Evolutionary conservation across 2,329 filamentous ascomycete genomes (phyloP).

Genomic region (Aspergillus intermedius): DNA sequence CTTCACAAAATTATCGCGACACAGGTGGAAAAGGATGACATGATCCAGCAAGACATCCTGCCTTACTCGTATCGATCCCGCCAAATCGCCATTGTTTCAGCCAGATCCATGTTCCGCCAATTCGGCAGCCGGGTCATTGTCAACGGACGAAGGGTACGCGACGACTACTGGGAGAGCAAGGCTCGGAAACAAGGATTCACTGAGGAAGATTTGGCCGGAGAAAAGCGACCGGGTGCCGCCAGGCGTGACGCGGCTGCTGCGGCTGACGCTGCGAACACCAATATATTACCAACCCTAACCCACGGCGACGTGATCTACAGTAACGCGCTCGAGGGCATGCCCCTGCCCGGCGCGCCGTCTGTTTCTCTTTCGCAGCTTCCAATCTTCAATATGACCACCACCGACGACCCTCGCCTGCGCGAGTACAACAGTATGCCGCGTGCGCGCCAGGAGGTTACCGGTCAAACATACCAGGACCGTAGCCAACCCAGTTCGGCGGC

Average conservation of each 20-base stretch:
- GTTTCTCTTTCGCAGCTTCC: constrained; percentile 67
- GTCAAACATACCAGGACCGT: constrained; percentile 80
- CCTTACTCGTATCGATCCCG: constrained; percentile 97
- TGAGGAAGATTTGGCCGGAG: constrained; percentile 88
- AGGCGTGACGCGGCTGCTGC: constrained; percentile 79
- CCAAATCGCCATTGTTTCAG: constrained; percentile 96
- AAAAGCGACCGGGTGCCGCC: constrained; percentile 87
- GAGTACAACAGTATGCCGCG: constrained; percentile 80
- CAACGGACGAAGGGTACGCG: constrained; percentile 81
- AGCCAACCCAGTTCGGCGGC: constrained; percentile 67
- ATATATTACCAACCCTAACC: constrained; percentile 54
- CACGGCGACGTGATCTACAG: constrained; percentile 87
- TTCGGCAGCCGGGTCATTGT: constrained; percentile 92
- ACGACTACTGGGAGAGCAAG: constrained; percentile 99
- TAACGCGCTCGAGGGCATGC: constrained; percentile 63
- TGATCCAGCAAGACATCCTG: constrained; percentile 89
- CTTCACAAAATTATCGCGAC: constrained; percentile 96
- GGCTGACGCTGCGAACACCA: constrained; percentile 57
- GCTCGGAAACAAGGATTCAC: constrained; percentile 97
- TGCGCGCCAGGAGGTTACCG: constrained; percentile 82
- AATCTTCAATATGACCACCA: constrained; percentile 76
- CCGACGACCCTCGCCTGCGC: constrained; percentile 68
- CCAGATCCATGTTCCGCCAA: constrained; percentile 96
- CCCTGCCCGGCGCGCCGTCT: constrained; percentile 62
- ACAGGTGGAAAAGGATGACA: constrained; percentile 90